These are phyloP conservation scores for Phytophthora pluvialis DNA, from an alignment of 352 stramenopile genomes.

Conservation along the genomic window DNA sequence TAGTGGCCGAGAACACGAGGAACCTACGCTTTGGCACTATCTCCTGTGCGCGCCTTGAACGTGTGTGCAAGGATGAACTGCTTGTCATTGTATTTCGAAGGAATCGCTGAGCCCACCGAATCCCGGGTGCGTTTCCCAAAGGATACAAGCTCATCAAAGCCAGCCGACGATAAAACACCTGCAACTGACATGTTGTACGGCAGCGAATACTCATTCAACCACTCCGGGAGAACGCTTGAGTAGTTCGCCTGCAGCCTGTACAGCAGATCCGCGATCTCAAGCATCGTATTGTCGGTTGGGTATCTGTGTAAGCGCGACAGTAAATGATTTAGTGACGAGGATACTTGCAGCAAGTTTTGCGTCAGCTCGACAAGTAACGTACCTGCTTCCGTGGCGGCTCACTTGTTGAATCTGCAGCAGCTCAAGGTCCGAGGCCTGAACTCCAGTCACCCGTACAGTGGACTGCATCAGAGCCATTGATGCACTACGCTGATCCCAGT, in stretches of 20 bases:
- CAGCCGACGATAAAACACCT: slow-evolving; percentile 44
- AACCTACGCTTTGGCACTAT: slow-evolving; percentile 64
- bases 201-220: slow-evolving; percentile 64
- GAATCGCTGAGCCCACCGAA: slow-evolving; percentile 13
- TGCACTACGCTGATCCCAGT: slow-evolving; percentile 57
- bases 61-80: slow-evolving; percentile 66
- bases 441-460: slow-evolving; percentile 23
- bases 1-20: background rate
- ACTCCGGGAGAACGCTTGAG: slow-evolving; percentile 43
- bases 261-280: slow-evolving; percentile 53
- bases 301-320: slow-evolving; percentile 33
- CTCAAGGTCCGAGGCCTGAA: slow-evolving; percentile 46
- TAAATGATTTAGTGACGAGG: background rate
- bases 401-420: slow-evolving; percentile 69
- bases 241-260: slow-evolving; percentile 50
- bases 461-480: slow-evolving; percentile 29
- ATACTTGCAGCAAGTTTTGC: background rate
- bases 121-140: slow-evolving; percentile 46
- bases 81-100: slow-evolving; percentile 34
- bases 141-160: slow-evolving; percentile 45
- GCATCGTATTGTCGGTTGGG: slow-evolving; percentile 57
- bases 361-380: background rate
- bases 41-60: slow-evolving; percentile 59
- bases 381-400: slow-evolving; percentile 70
- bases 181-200: slow-evolving; percentile 60